Percentiles rank a stretch among this genome's conserved stretches.
Evolutionary conservation across 2,329 filamentous ascomycete genomes (phyloP).

Genomic region (Phaeosphaeriaceae sp.): DNA sequence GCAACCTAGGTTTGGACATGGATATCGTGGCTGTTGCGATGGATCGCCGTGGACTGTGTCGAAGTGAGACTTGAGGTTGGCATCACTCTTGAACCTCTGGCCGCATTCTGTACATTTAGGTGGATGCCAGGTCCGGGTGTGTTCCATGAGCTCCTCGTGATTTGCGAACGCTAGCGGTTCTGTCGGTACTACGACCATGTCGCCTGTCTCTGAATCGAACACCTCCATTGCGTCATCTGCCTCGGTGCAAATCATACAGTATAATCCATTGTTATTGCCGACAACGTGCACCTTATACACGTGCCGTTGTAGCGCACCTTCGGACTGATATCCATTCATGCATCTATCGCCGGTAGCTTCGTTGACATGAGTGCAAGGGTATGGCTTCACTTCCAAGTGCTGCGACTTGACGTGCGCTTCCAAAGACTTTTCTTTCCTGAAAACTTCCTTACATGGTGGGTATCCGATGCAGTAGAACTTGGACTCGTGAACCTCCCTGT

Average conservation of each 20-base stretch:
- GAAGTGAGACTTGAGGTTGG: conserved; percentile 68
- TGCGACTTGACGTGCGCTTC: conserved; percentile 80
- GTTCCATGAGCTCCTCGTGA: conserved; percentile 71
- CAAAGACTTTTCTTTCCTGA: conserved; percentile 86
- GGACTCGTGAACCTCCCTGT: conserved; percentile 78
- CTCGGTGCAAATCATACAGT: conserved; percentile 73
- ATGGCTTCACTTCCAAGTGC: conserved; percentile 76
- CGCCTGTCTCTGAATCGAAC: conserved; percentile 31
- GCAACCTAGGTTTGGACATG: conserved; percentile 73
- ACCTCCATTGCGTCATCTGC: conserved; percentile 42
- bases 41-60: conserved; percentile 69
- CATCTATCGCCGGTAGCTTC: conserved; percentile 63
- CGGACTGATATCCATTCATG: conserved; percentile 73
- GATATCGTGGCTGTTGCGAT: conserved; percentile 57
- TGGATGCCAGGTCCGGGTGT: conserved; percentile 74
- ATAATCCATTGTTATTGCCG: conserved; percentile 63
- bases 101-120: conserved; percentile 78
- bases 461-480: conserved; percentile 77
- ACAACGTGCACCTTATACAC: conserved; percentile 72
- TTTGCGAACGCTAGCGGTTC: conserved; percentile 66
- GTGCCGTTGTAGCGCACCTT: conserved; percentile 74
- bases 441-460: conserved; percentile 74
- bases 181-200: conserved; percentile 16
- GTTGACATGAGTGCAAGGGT: conserved; percentile 69
- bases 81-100: conserved; percentile 64